Evolutionary conservation across 1,284 basidiomycete species (phyloP), one percentile per base, ranked within the genome.

Genomic region (Trichosporon inkin): DNA sequence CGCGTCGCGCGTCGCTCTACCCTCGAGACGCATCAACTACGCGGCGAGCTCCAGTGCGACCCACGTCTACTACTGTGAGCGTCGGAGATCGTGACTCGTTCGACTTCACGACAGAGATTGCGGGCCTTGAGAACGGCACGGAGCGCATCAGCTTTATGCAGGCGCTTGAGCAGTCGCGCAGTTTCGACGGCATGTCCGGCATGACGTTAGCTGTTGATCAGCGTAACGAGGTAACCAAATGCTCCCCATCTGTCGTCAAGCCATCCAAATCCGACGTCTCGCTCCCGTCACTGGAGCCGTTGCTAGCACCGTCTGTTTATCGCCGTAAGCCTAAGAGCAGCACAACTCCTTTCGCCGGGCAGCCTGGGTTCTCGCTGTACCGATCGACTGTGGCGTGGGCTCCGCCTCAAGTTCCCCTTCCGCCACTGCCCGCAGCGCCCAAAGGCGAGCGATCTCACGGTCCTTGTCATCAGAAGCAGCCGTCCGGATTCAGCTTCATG

Each of bases 101-200:
- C 66, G 90, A 92, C 72, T 93, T 92, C 69, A 92, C 90, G 0
- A 86, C 84, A 20, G 90, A 92, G 74, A 79, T 90, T 53, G 80
- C 83, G 71, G 84, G 81, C 64, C 81, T 92, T 44, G 86, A 86
- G 59, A 84, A 86, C 67, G 87, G 87, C 24, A 16, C 72, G 2
- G 85, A 85, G 0, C 78, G 88, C 4, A 80, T 78, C 6, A 90
- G 88, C 73, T 92, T 93, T 69, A 85, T 92, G 3, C 88, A 90
- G 39, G 71, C 74, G 16, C 24, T 77, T 5, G 37, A 59, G n/a
- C 47, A 49, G 19, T 49, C 44, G 44, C 44, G 44, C 24, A 32
- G n/a, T 6, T 24, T 49, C 24, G 44, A 49, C 22, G 11, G 44
- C 24, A 49, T 49, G 24, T 49, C 28, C n/a, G 44, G 44, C 24